phyloP scores from a whole-genome alignment of 2,329 filamentous ascomycete species.

The Phoma sp. region DNA sequence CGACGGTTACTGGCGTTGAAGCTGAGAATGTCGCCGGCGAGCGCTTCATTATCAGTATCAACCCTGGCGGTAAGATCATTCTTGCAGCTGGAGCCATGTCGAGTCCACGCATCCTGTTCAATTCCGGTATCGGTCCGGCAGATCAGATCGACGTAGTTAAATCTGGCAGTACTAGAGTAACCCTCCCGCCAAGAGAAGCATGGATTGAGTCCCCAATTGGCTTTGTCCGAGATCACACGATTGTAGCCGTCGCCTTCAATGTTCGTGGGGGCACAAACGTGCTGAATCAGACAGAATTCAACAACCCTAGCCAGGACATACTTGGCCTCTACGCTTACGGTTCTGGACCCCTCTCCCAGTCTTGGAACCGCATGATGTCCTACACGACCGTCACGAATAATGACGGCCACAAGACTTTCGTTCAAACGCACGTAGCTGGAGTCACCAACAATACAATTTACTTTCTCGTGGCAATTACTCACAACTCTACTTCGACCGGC shows the following conservation, averaged over 20 bases:
- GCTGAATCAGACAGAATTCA: constrained; percentile 17
- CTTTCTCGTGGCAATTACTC: constrained; percentile 24
- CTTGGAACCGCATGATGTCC: constrained; percentile 53
- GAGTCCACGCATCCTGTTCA: constrained; percentile 34
- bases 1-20: constrained; percentile 29
- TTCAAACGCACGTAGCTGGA: constrained; percentile 52
- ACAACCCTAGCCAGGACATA: constrained; percentile 19
- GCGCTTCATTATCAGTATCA: constrained; percentile 27
- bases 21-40: constrained; percentile 17
- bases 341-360: constrained; percentile 52
- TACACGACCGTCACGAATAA: constrained; percentile 51
- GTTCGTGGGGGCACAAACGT: constrained; percentile 20
- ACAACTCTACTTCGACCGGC: constrained; percentile 28
- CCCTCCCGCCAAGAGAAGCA: constrained; percentile 22
- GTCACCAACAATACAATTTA: constrained; percentile 26
- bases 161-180: constrained; percentile 19
- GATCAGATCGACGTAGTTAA: constrained; percentile 34
- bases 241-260: constrained; percentile 21
- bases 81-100: constrained; percentile 35
- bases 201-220: constrained; percentile 36
- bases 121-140: constrained; percentile 34
- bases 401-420: constrained; percentile 37
- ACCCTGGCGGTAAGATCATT: constrained; percentile 31
- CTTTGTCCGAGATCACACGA: constrained; percentile 38
- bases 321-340: constrained; percentile 25